These are phyloP conservation scores for Exophiala alcalophila DNA, from an alignment of 2,329 filamentous ascomycete genomes.

Conservation along the genomic window DNA sequence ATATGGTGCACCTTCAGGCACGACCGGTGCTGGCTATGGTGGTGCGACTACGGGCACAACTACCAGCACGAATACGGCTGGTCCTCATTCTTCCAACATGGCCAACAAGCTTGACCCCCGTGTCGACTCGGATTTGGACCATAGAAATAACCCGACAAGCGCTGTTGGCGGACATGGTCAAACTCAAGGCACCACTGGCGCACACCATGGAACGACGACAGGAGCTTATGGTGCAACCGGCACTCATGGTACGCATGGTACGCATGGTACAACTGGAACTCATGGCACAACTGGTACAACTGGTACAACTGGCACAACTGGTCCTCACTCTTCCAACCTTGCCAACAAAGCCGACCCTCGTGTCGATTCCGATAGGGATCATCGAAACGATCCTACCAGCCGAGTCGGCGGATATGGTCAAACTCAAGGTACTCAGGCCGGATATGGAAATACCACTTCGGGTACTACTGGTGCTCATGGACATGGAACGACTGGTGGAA, in stretches of 20 bases:
- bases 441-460: not conserved
- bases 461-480: no score
- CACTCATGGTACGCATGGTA: not conserved
- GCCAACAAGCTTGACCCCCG: constrained; percentile 43
- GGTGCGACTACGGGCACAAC: not conserved
- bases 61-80: constrained; percentile 24
- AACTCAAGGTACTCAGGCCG: constrained; percentile 10
- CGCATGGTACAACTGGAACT: constrained; percentile 28
- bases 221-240: constrained; percentile 16
- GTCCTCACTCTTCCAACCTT: constrained; percentile 38
- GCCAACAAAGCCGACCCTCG: constrained; percentile 43
- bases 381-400: constrained; percentile 12
- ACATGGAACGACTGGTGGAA: not conserved
- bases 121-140: constrained; percentile 36
- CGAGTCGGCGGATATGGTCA: constrained; percentile 15
- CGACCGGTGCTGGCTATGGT: no score
- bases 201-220: constrained; percentile 18
- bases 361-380: constrained; percentile 33
- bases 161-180: constrained; percentile 17
- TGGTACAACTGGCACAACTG: constrained; percentile 33
- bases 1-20: constrained; percentile 2
- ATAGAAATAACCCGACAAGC: constrained; percentile 21
- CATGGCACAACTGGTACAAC: not conserved
- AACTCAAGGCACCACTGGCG: constrained; percentile 13
- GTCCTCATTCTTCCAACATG: constrained; percentile 39